Conservation (phyloP, 176 grass and related monocot genomes). For the Bothriochloa decipiens region DNA sequence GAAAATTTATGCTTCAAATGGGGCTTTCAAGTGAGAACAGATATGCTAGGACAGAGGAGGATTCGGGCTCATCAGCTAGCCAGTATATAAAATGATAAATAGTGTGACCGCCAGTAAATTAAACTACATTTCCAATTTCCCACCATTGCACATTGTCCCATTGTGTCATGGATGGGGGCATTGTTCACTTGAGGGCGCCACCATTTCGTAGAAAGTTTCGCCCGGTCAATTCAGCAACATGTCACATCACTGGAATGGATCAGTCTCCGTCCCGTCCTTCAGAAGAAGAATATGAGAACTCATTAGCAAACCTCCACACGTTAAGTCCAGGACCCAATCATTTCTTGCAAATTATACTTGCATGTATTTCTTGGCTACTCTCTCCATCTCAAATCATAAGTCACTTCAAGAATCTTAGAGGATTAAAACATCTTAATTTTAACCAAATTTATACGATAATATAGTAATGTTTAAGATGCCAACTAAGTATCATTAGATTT, state of each 20-base stretch:
- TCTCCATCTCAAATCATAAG: too few relatives aligned
- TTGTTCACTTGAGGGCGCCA: background rate
- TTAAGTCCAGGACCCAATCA: background rate
- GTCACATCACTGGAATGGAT: background rate
- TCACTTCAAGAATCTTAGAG: too few relatives aligned
- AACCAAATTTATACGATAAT: too few relatives aligned
- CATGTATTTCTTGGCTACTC: background rate
- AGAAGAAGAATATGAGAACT: background rate
- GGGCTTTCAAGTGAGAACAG: slow-evolving; percentile 20
- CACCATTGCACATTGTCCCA: background rate
- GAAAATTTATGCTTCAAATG: background rate
- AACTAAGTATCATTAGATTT: too few relatives aligned
- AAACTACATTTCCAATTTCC: background rate
- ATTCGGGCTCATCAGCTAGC: background rate
- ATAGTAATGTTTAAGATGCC: too few relatives aligned
- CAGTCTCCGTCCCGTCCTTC: background rate
- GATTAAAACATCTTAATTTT: too few relatives aligned
- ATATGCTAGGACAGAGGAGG: too few relatives aligned
- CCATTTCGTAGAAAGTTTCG: too few relatives aligned
- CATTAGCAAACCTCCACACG: background rate
- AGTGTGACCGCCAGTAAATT: background rate
- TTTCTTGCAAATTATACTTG: background rate
- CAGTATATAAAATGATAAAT: background rate
- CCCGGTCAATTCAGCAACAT: background rate
- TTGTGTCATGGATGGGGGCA: background rate